These are phyloP conservation scores for Penicillium italicum DNA, from an alignment of 2,329 filamentous ascomycete genomes.

Conservation along the genomic window DNA sequence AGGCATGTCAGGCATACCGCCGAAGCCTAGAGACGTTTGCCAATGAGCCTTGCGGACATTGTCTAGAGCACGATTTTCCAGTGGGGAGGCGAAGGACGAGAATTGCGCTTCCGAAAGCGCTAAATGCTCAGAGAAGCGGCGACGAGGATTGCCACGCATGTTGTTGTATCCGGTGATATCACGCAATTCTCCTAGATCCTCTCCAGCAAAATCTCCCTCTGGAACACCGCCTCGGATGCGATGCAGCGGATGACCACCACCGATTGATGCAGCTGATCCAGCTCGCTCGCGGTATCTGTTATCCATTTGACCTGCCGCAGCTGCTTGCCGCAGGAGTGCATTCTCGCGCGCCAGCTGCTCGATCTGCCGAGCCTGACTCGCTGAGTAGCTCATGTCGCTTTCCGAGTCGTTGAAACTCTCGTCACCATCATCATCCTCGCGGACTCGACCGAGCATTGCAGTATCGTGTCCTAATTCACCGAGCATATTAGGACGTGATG, in stretches of 20 bases:
- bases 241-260: conserved; percentile 34
- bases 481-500: conserved; percentile 58
- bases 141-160: conserved; percentile 35
- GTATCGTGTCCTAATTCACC: conserved; percentile 47
- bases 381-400: conserved; percentile 35
- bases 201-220: conserved; percentile 45
- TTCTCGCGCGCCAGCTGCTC: conserved; percentile 49
- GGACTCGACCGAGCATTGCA: conserved; percentile 45
- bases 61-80: conserved; percentile 46
- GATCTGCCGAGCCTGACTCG: conserved; percentile 44
- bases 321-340: conserved; percentile 45
- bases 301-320: conserved; percentile 41
- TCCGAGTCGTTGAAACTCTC: conserved; percentile 41
- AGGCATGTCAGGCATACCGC: conserved; percentile 44
- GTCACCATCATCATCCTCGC: conserved; percentile 49
- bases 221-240: conserved; percentile 42
- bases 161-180: conserved; percentile 40
- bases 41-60: conserved; percentile 48
- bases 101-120: conserved; percentile 42
- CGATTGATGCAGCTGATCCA: conserved; percentile 39
- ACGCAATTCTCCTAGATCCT: conserved; percentile 45
- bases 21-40: conserved; percentile 51
- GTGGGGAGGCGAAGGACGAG: conserved; percentile 30
- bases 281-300: conserved; percentile 40
- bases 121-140: conserved; percentile 46